Percentiles rank a stretch among this genome's conserved stretches.
Evolutionary conservation across 2,329 filamentous ascomycete genomes (phyloP).

Genomic region (Sporothrix sp.): DNA sequence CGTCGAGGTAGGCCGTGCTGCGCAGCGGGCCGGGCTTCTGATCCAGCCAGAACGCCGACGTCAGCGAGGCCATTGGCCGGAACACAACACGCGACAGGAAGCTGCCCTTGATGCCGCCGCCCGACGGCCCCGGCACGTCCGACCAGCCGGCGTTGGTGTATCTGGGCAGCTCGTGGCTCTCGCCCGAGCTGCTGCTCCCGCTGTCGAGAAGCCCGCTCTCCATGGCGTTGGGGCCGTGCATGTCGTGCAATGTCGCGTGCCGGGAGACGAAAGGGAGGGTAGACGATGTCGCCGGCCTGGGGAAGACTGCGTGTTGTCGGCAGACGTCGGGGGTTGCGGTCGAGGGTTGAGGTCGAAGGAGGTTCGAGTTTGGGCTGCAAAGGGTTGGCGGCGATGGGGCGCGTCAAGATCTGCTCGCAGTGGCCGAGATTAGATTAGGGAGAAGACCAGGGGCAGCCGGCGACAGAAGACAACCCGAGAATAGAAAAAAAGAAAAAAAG

Average conservation of each 20-base stretch:
- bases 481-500: background rate
- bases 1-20: constrained; percentile 53
- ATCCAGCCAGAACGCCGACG: constrained; percentile 1
- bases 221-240: background rate
- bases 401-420: too few species aligned
- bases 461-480: background rate
- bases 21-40: constrained; percentile 31
- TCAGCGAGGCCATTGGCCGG: background rate
- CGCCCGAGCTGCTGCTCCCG: background rate
- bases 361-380: too few species aligned
- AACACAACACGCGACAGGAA: too few species aligned
- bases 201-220: constrained; percentile 11
- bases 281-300: too few species aligned
- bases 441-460: background rate
- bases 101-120: background rate
- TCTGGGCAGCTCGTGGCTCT: constrained; percentile 4
- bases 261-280: background rate
- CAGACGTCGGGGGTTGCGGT: too few species aligned
- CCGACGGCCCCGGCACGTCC: too few species aligned
- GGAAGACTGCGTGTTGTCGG: too few species aligned
- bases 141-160: constrained; percentile 3
- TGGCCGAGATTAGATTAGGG: background rate
- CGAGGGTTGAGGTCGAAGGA: too few species aligned
- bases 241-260: background rate
- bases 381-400: too few species aligned